These are phyloP conservation scores for Cynara cardunculus DNA, from an alignment of 129 eudicot species.

Conservation along the genomic window DNA sequence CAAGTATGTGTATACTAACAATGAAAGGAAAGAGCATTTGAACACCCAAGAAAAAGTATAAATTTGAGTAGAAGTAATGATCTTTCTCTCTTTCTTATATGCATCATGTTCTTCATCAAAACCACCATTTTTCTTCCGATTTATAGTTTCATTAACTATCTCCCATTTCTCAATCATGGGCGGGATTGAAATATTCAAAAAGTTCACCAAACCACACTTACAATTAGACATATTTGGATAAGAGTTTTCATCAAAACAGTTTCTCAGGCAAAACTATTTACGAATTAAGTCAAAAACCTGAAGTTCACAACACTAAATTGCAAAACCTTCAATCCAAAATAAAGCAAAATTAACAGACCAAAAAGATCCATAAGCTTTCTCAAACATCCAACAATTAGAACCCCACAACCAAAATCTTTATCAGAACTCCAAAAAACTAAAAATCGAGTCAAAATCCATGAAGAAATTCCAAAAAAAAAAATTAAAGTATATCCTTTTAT, in stretches of 20 bases:
- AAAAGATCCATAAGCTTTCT: slow-evolving; percentile 28
- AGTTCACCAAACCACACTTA: slow-evolving; percentile 24
- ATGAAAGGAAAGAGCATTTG: too few relatives aligned
- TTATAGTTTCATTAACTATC: slow-evolving; percentile 17
- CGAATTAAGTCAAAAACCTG: slow-evolving; percentile 19
- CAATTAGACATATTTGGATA: slow-evolving; percentile 21
- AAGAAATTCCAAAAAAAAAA: slow-evolving; percentile 3
- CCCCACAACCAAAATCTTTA: slow-evolving; percentile 42
- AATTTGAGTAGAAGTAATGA: background rate
- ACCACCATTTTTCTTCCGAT: background rate
- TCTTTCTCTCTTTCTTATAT: slow-evolving; percentile 13
- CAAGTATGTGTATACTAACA: too few relatives aligned
- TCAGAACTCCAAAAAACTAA: slow-evolving; percentile 28
- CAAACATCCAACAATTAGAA: slow-evolving; percentile 44
- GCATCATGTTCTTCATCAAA: slow-evolving; percentile 16
- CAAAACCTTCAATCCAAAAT: slow-evolving; percentile 48
- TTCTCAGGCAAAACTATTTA: slow-evolving; percentile 35
- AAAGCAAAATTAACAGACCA: slow-evolving; percentile 43
- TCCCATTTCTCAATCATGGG: slow-evolving; percentile 31
- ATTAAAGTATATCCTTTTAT: background rate
- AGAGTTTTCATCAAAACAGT: slow-evolving; percentile 20
- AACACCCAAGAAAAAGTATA: background rate
- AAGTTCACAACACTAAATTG: slow-evolving; percentile 24
- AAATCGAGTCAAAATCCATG: slow-evolving; percentile 48
- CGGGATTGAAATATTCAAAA: slow-evolving; percentile 13